Percentiles rank a stretch among this genome's conserved stretches.
phyloP scores from a whole-genome alignment of 2,329 filamentous ascomycete species.

The Alternaria incomplexa region DNA sequence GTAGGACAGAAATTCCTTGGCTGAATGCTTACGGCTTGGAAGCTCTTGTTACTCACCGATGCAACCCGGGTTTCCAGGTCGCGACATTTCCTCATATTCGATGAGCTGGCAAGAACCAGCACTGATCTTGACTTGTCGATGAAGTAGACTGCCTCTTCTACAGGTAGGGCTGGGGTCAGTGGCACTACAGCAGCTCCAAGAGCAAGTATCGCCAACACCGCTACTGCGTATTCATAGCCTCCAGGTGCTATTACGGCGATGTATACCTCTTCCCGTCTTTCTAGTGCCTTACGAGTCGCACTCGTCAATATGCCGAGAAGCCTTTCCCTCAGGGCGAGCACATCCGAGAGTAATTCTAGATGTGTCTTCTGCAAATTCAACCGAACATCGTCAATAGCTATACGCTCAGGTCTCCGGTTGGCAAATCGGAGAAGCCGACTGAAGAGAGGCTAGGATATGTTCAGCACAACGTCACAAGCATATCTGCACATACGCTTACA shows the following conservation, averaged over 20 bases:
- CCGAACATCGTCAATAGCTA: conserved; percentile 51
- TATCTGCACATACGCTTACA: conserved; percentile 16
- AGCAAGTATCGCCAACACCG: conserved; percentile 55
- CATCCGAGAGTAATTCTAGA: conserved; percentile 53
- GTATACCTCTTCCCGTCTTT: conserved; percentile 49
- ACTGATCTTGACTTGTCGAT: conserved; percentile 49
- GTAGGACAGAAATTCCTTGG: conserved; percentile 40
- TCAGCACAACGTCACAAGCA: conserved; percentile 3
- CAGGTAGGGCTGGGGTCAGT: conserved; percentile 50
- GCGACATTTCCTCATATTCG: conserved; percentile 39
- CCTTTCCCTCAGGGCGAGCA: conserved; percentile 51
- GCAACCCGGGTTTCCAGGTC: conserved; percentile 34
- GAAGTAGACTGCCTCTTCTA: conserved; percentile 56
- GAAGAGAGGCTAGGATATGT: conserved; percentile 46
- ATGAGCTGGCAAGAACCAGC: conserved; percentile 48
- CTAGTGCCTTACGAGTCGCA: conserved; percentile 34
- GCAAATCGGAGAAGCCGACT: conserved; percentile 51
- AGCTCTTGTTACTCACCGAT: conserved; percentile 37
- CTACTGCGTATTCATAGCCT: conserved; percentile 58
- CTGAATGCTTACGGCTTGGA: conserved; percentile 47
- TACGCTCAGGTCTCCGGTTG: conserved; percentile 38
- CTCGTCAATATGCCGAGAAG: conserved; percentile 41
- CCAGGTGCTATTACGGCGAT: conserved; percentile 55
- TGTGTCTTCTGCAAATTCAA: conserved; percentile 48
- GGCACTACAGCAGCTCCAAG: conserved; percentile 57